Evolutionary conservation across 192 early-diverging fungal species (phyloP), one percentile per base, ranked within the genome.

Genomic region (Coemansia asiatica): DNA sequence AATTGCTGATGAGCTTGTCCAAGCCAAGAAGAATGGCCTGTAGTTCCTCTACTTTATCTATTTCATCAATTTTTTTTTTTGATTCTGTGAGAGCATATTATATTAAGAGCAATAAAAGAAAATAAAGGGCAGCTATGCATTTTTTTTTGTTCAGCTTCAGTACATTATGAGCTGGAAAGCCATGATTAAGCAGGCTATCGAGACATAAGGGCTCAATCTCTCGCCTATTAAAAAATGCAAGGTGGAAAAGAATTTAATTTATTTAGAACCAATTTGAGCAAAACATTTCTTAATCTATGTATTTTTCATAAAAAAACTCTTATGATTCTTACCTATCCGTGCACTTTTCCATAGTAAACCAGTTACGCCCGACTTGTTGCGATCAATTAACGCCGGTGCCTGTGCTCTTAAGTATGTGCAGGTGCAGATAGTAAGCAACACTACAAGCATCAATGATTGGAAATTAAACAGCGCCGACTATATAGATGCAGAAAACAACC

Each of bases 401-500:
- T 97, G 93, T 16, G 92, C 88, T 44, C 90, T 87, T 53, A 98
- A 65, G 74, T 94, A 97, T 9, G 94, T 93, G 81, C 94, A 97
- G n/a, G 96, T 98, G 79, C 96, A 98, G 67, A 98, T 97, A 44
- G 90, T 66, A 47, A 97, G 83, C 63, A 98, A 85, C 46, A 98
- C 90, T 59, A 96, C 94, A 22, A 97, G 82, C 63, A 97, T 75
- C 0, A 98, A 82, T 40, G 90, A 91, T 68, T 96, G 90, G 61
- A 98, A 98, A 74, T 97, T 95, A 81, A 98, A 98, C 68, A 98
- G 84, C 61, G 95, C 94, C 48, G 94, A 94, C 95, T 94, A 86
- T 63, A 40, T 53, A 28, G 4, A 18, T 2, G 2, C 15, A 26
- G 1, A 28, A 27, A 47, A 13, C 1, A 48, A 44, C 16, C 16